Base-by-base conservation (phyloP, 2,329 filamentous ascomycete genomes). In the Thermochaetoides dissita region DNA sequence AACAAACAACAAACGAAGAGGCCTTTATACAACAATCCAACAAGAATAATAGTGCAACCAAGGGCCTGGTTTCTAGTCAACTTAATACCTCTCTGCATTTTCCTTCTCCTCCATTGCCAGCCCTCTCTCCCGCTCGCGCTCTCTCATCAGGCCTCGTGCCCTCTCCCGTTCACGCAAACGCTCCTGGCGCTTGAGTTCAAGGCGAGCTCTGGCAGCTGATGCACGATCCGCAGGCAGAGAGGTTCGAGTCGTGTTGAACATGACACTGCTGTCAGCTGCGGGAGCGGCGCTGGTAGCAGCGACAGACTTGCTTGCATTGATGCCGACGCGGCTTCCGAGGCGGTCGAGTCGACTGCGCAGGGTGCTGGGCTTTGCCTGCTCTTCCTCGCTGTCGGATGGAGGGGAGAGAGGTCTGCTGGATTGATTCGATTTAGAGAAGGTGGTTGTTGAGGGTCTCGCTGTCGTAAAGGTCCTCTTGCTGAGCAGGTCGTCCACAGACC, bases 101-200 rank as follows among this genome's bases (percentile, higher is more conserved):
- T 75, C 72, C 62, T 74, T 73, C 47, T 69, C 65, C 29, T 56
- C 53, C 44, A 58, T 59, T 53, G 60, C 63, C 54, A 24, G 17
- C 17, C 17, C 17, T 24, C 17, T 24, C 5, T 24, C 17, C 17
- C 17, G 17, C 17, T 24, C 17, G 17, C 17, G 17, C 17, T 24
- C 17, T 24, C 17, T 24, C 17, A 24, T 24, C 17, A 24, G 17
- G 17, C 17, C 17, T 5, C 17, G 17, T 24, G 17, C 17, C 17
- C 17, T 24, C 5, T 24, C 17, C 17, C 17, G 17, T 24, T 24
- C 17, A 24, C 17, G 17, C 17, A 24, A 24, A 24, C 70, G 69
- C 55, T 74, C 66, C n/a, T 65, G 64, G 53, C 66, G 68, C 52
- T 70, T 66, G 55, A 67, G 63, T 55, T 74, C 67, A 10, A 77